phyloP scores from a whole-genome alignment of 2,329 filamentous ascomycete species.

The Fusarium euwallaceae region DNA sequence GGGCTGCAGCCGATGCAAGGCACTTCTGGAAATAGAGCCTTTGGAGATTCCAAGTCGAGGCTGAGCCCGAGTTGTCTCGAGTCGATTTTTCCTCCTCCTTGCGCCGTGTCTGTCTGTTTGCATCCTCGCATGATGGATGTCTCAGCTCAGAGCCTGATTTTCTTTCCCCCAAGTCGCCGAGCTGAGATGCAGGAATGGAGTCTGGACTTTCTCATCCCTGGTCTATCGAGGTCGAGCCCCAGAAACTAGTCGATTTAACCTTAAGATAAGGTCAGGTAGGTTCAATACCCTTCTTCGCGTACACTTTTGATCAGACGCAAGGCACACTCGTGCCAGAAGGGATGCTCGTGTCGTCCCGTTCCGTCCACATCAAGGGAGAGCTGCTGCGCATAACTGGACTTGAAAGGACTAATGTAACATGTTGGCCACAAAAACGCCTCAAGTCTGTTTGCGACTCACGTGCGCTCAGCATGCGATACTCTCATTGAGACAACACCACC shows the following conservation, averaged over 20 bases:
- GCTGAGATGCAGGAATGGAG: background rate
- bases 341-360: background rate
- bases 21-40: background rate
- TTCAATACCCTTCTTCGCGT: background rate
- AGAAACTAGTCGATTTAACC: background rate
- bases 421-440: background rate
- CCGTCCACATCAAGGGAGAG: background rate
- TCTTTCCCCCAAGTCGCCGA: background rate
- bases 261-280: background rate
- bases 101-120: background rate
- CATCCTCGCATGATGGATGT: background rate
- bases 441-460: background rate
- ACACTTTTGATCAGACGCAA: background rate
- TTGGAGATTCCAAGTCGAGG: background rate
- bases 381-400: background rate
- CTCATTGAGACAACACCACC: background rate
- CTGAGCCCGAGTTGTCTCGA: background rate
- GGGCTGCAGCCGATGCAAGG: conserved; percentile 1
- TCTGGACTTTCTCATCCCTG: background rate
- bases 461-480: background rate
- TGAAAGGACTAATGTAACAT: background rate
- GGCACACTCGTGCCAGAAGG: background rate
- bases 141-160: conserved; percentile 1
- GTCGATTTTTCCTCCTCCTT: background rate
- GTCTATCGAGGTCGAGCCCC: background rate